phyloP scores from a whole-genome alignment of 192 early-diverging fungal genomes.

The Chytriomyces confervae region DNA sequence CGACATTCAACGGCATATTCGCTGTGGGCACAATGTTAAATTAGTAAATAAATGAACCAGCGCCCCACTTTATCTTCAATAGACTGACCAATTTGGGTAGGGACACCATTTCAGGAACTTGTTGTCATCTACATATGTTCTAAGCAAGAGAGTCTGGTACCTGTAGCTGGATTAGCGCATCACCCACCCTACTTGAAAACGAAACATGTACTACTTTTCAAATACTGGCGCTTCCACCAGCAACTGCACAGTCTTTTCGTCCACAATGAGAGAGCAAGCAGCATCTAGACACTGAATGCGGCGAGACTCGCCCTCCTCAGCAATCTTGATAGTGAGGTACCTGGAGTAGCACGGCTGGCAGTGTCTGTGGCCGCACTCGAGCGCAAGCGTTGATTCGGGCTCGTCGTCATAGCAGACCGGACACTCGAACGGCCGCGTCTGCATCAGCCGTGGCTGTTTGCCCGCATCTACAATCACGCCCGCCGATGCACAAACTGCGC shows the following conservation, averaged over 20 bases:
- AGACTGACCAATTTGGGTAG: constrained; percentile 78
- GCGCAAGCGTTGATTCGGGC: constrained; percentile 64
- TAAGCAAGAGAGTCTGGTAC: constrained; percentile 77
- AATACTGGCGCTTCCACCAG: constrained; percentile 64
- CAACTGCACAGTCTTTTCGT: constrained; percentile 77
- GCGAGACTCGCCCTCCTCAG: constrained; percentile 86
- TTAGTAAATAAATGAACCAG: background rate
- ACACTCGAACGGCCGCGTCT: constrained; percentile 70
- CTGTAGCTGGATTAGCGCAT: constrained; percentile 44
- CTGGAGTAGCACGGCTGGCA: constrained; percentile 85
- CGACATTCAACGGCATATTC: constrained; percentile 93
- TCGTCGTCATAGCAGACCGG: constrained; percentile 87
- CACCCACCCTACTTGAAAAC: background rate
- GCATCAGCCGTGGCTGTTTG: constrained; percentile 36
- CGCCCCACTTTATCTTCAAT: background rate
- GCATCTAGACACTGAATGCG: constrained; percentile 83
- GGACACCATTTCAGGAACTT: constrained; percentile 90
- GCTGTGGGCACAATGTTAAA: constrained; percentile 1
- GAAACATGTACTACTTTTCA: constrained; percentile 70
- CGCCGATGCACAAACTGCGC: constrained; percentile 63
- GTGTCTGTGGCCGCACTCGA: constrained; percentile 88
- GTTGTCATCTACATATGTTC: constrained; percentile 92
- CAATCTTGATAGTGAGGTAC: constrained; percentile 85
- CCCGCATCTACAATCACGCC: constrained; percentile 70
- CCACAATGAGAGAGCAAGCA: constrained; percentile 82